Evolutionary conservation across 2,329 filamentous ascomycete species (phyloP), one percentile per base, ranked within the genome.

Genomic region (Juglanconis sp.): DNA sequence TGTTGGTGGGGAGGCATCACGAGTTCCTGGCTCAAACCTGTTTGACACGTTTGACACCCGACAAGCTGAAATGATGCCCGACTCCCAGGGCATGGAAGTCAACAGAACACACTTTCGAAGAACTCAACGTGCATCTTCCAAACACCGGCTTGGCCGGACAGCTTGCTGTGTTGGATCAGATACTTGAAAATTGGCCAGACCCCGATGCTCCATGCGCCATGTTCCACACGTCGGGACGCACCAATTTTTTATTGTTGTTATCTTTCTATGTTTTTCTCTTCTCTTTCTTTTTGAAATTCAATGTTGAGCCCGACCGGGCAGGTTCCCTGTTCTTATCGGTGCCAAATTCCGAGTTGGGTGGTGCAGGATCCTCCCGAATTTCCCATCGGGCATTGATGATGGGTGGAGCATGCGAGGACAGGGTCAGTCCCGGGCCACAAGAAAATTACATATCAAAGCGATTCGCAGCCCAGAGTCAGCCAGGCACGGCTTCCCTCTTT

Each of bases 381-480:
- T 63, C 58, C 54, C 61, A 63, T 63, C 61, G 61, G 61, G 61
- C 61, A 63, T 56, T 57, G 60, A 61, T 30, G 58, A 34, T 46
- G 34, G 48, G 61, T 63, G 61, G 61, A 63, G 61, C 44, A 53
- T 32, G 49, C 44, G 53, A 51, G 48, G 52, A 59, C 57, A 63
- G 57, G 59, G 57, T 52, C 44, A 57, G 61, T 56, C 53, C 53
- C 38, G 46, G 51, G 50, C 53, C 57, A 50, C 5, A 49, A 44
- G 36, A 60, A 56, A 60, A 60, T 56, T 44, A 49, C 46, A 50
- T 53, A 62, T 62, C 57, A 56, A 35, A 49, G n/a, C n/a, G n/a
- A 47, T 5, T n/a, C 15, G 17, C 44, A 47, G 44, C 44, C 44
- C 44, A 24, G n/a, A 8, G n/a, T 1, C 44, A 24, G 15, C n/a